Base-by-base conservation (phyloP, 345 rosid genomes). In the Salix viminalis region DNA sequence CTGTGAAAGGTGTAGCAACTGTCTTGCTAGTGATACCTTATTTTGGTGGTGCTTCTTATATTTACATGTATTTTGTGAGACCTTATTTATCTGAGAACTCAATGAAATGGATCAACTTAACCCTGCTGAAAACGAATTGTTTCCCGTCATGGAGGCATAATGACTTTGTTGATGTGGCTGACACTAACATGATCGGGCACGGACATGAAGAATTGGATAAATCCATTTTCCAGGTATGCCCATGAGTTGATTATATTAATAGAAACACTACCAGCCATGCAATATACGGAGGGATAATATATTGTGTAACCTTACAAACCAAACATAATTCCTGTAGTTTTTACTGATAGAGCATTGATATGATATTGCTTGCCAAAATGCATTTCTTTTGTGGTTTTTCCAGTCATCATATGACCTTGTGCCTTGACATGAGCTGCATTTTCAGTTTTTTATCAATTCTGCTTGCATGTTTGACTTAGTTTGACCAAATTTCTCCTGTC, bases 41-140 rank as follows among this genome's bases (percentile, higher is more conserved):
- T 74, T 82, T 85, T 80, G 76, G 79, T 2, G 84, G 82, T 32
- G 85, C 87, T 75, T 85, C 83, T 72, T 75, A 37, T 78, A 42
- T 82, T 26, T 85, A 82, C 74, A 46, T 37, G 41, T 42, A n/a
- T 26, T 66, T 75, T 11, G n/a, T 80, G 36, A 72, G 82, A 61
- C 66, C 82, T 67, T 65, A 58, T 69, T 42, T 76, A 60, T 60
- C 60, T n/a, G 46, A 60, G 39, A 61, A 67, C 41, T 70, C 69
- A 12, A 37, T 52, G 58, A 78, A 58, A 60, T 42, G 76, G 80
- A 67, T 68, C 52, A n/a, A 69, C 41, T 67, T 69, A 24, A 54
- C 74, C 44, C 36, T 75, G n/a, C 44, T 12, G 7, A 54, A 13
- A 36, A 78, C 48, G 58, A 64, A 71, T 41, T 73, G 68, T 69